A percentile compares a stretch with the other conserved stretches of the same genome.
phyloP scores from a whole-genome alignment of 768 basidiomycete species.

The Suillus americanus region DNA sequence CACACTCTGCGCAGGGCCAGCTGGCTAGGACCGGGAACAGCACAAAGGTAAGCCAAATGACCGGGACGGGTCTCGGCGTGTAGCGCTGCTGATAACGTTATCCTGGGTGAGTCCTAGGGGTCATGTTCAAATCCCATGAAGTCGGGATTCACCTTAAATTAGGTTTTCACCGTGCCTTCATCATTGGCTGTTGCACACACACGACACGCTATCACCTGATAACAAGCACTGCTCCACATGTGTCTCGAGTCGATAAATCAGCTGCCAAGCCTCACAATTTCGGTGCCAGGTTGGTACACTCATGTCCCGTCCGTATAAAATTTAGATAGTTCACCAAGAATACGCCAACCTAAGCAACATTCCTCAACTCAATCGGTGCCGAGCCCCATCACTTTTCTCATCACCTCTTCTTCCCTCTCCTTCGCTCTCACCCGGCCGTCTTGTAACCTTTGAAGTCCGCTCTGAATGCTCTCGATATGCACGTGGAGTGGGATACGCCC shows the following conservation, averaged over 20 bases:
- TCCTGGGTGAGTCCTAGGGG: too few species aligned
- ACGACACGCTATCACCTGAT: background rate
- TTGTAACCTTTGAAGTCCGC: slow-evolving; percentile 55
- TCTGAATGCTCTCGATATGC: slow-evolving; percentile 70
- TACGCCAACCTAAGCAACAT: background rate
- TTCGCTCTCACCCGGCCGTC: slow-evolving; percentile 55
- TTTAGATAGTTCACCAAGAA: background rate
- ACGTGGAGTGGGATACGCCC: slow-evolving; percentile 67
- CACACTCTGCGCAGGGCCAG: background rate
- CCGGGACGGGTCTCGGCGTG: background rate
- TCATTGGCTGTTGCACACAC: background rate
- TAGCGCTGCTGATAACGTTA: background rate
- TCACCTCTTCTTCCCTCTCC: slow-evolving; percentile 40
- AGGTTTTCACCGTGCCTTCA: background rate
- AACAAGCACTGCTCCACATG: background rate
- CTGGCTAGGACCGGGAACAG: background rate
- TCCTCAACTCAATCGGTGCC: slow-evolving; percentile 9
- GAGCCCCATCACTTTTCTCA: slow-evolving; percentile 22
- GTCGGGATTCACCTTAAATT: background rate
- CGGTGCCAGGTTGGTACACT: background rate
- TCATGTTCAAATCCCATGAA: background rate
- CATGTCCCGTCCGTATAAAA: background rate
- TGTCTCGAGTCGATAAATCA: background rate
- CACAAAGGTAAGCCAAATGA: background rate
- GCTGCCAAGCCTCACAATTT: background rate